Evolutionary conservation across 495 filamentous ascomycete species (phyloP), one percentile per base, ranked within the genome.

Genomic region (Penicillium goetzii): DNA sequence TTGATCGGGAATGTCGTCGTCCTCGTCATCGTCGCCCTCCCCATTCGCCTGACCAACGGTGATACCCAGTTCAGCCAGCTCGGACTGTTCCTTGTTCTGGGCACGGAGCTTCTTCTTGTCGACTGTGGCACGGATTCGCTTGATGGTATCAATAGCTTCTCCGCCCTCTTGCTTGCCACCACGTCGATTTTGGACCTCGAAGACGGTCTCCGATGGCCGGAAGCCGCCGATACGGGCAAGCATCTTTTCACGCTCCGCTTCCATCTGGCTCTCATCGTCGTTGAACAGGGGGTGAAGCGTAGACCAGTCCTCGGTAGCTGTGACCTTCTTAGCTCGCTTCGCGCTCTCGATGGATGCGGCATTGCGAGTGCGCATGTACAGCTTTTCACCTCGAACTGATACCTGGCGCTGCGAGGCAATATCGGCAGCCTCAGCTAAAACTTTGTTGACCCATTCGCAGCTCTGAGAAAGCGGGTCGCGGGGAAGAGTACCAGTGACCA

Each of bases 161-260:
- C 81, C 78, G 49, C 67, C 59, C 34, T 65, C 62, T 30, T 78
- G 84, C 50, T 84, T 82, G 26, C 83, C 83, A 61, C 82, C 84
- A 17, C 89, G 86, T 60, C 86, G 82, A 59, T 89, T 88, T 3
- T 92, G 90, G 63, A 96, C 88, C 72, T 99, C 95, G 69, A 99
- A 98, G 25, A 99, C 88, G 0, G 95, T 97, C 70, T 99, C 96
- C 54, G 87, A 83, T 1, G 95, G 95, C 67, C 92, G 84, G 78
- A 93, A 97, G 2, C 87, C 87, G 66, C 91, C 91, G 52, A 99
- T 89, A 30, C 87, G 86, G 41, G 89, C 89, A 4, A 99, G 81
- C 88, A 99, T 94, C 57, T 87, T 87, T 40, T 91, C 88, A 8
- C 94, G 85, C 63, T 90, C 89, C 26, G 83, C 80, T 67, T 94